Conservation (phyloP, 1,139 yeast genomes). For the Kluyveromyces sp. region DNA sequence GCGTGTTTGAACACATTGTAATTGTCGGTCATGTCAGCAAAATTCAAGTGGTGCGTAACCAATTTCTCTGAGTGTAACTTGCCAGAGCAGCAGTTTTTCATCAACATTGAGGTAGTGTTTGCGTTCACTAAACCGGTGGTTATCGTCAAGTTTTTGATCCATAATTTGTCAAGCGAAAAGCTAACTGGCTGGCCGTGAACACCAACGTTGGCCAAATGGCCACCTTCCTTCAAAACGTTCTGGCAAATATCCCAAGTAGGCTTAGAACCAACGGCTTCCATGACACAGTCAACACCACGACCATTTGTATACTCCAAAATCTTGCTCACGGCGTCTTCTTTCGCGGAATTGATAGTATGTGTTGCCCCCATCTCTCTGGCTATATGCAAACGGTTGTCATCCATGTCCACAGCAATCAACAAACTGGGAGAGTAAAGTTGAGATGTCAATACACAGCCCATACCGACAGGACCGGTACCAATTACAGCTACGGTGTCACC, state of each 20-base stretch:
- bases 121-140: slow-evolving; percentile 5
- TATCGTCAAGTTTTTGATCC: slow-evolving; percentile 5
- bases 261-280: slow-evolving; percentile 6
- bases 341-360: slow-evolving; percentile 2
- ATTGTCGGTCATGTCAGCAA: slow-evolving; percentile 3
- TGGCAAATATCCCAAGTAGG: slow-evolving; percentile 6
- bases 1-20: slow-evolving; percentile 5
- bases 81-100: slow-evolving; percentile 6
- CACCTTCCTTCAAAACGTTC: slow-evolving; percentile 3
- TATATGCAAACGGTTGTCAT: slow-evolving; percentile 4
- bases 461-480: slow-evolving; percentile 6
- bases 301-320: slow-evolving; percentile 1
- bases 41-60: slow-evolving; percentile 1
- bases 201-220: slow-evolving; percentile 6
- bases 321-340: slow-evolving; percentile 3
- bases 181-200: slow-evolving; percentile 4
- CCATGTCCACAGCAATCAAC: slow-evolving; percentile 4
- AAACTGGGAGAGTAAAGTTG: slow-evolving; percentile 6
- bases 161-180: slow-evolving; percentile 3
- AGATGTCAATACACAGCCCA: slow-evolving; percentile 5
- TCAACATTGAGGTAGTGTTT: slow-evolving; percentile 4
- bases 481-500: slow-evolving; percentile 6
- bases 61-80: slow-evolving; percentile 4
- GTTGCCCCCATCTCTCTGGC: slow-evolving; percentile 3
- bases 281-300: slow-evolving; percentile 7